Conservation (phyloP, 1,139 yeast species). For the Blastobotrys proliferans region DNA sequence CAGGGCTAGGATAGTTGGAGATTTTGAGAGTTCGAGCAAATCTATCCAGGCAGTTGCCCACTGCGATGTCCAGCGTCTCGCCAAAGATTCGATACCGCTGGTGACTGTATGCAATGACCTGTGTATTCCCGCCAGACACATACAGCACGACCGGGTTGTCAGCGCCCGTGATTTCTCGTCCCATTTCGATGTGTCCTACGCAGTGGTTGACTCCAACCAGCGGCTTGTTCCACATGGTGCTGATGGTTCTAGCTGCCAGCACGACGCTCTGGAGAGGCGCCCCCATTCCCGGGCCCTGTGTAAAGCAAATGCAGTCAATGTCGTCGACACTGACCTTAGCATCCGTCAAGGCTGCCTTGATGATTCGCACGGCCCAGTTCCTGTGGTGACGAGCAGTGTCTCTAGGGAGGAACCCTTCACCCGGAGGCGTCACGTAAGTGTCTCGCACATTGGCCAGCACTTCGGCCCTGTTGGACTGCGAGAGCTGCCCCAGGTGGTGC, state of each 20-base stretch:
- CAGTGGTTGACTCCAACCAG: constrained; percentile 95
- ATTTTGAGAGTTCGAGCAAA: constrained; percentile 89
- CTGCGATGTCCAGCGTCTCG: constrained; percentile 94
- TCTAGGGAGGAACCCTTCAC: constrained; percentile 93
- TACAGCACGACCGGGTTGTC: constrained; percentile 90
- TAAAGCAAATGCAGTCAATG: constrained; percentile 87
- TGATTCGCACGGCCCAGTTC: constrained; percentile 86
- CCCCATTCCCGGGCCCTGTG: constrained; percentile 99
- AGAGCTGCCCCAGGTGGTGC: constrained; percentile 50
- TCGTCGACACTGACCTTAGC: constrained; percentile 53
- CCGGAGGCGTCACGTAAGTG: constrained; percentile 94
- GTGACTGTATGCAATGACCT: constrained; percentile 92
- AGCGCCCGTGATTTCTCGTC: constrained; percentile 95
- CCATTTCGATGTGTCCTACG: constrained; percentile 98
- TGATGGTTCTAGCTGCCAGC: constrained; percentile 82
- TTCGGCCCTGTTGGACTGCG: constrained; percentile 53
- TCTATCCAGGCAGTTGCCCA: constrained; percentile 93
- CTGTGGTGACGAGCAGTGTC: constrained; percentile 97
- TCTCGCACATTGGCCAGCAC: constrained; percentile 87
- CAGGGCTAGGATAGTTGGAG: constrained; percentile 94
- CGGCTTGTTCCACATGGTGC: constrained; percentile 79
- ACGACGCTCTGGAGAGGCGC: constrained; percentile 95
- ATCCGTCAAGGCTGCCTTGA: constrained; percentile 61
- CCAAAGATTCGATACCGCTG: constrained; percentile 94
- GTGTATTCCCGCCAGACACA: constrained; percentile 98